Conservation (phyloP, 148 eudicot species). For the Nepenthes gracilis region DNA sequence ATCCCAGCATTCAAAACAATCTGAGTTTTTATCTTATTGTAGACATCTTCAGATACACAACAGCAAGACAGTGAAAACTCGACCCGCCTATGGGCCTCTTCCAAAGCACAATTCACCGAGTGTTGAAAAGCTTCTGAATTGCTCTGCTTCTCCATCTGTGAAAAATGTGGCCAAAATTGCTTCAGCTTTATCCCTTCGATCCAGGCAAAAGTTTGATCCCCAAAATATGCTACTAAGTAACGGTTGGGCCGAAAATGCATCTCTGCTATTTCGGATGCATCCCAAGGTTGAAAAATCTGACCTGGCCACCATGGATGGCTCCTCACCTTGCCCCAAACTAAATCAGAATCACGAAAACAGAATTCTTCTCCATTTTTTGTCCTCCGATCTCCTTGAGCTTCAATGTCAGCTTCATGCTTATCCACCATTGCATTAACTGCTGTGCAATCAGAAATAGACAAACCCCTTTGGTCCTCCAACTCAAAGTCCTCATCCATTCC, state of each 20-base stretch:
- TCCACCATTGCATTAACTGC: no score
- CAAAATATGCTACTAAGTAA: slow-evolving; percentile 45
- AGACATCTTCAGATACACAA: slow-evolving; percentile 24
- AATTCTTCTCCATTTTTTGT: slow-evolving; percentile 11
- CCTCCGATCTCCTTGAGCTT: no score
- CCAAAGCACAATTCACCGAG: slow-evolving; percentile 38
- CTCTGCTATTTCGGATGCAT: slow-evolving; percentile 47
- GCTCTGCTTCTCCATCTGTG: slow-evolving; percentile 37
- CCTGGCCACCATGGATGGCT: slow-evolving; percentile 72
- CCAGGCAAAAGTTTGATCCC: slow-evolving; percentile 51
- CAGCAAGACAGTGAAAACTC: slow-evolving; percentile 40
- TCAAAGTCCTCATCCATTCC: no score
- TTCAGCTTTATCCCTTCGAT: slow-evolving; percentile 28
- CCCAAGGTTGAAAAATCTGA: slow-evolving; percentile 32
- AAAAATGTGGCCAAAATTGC: slow-evolving; percentile 37
- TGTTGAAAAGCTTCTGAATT: slow-evolving; percentile 32
- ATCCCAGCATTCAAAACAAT: neutral
- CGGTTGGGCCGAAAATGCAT: slow-evolving; percentile 29
- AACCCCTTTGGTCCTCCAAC: no score
- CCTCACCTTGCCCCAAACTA: slow-evolving; percentile 50
- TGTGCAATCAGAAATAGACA: no score
- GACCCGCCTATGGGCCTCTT: slow-evolving; percentile 37
- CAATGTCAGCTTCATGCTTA: no score
- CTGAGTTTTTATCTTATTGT: slow-evolving; percentile 22
- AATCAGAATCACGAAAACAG: slow-evolving; percentile 20